phyloP scores from a whole-genome alignment of 2,329 filamentous ascomycete genomes.

The Diaporthe ampelina region DNA sequence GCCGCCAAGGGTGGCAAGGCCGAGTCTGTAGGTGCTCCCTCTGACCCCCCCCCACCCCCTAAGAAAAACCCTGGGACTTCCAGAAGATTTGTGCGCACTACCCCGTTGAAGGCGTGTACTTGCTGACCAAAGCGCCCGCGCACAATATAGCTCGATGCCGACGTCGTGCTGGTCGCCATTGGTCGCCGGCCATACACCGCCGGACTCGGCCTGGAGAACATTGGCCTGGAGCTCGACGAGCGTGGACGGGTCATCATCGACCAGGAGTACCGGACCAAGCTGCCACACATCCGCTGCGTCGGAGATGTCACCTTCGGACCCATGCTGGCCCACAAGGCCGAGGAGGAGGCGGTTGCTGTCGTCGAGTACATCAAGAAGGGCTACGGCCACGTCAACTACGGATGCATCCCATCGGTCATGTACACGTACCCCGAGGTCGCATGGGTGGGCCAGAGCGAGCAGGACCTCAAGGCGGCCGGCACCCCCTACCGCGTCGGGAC shows the following conservation, averaged over 20 bases:
- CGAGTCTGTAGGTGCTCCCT: constrained; percentile 77
- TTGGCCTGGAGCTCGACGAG: constrained; percentile 92
- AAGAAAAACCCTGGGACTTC: neutral
- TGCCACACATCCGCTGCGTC: constrained; percentile 96
- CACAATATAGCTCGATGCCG: constrained; percentile 80
- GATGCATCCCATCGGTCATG: constrained; percentile 97
- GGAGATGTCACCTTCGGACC: constrained; percentile 97
- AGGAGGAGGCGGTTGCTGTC: constrained; percentile 95
- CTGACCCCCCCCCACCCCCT: too few relatives aligned
- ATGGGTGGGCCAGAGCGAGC: constrained; percentile 98
- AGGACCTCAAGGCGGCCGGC: constrained; percentile 90
- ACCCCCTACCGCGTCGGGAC: constrained; percentile 93
- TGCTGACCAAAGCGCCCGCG: constrained; percentile 38
- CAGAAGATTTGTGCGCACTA: neutral
- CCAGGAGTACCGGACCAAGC: constrained; percentile 98
- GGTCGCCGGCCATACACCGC: constrained; percentile 95
- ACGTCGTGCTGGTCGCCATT: constrained; percentile 96
- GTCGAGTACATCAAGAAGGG: constrained; percentile 99
- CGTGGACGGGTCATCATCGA: constrained; percentile 96
- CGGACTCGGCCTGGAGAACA: constrained; percentile 93
- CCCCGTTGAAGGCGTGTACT: too few relatives aligned
- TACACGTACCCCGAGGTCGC: constrained; percentile 99
- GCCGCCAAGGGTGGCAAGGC: constrained; percentile 96
- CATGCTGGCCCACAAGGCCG: constrained; percentile 99
- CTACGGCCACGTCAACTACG: constrained; percentile 99